Base-by-base conservation (phyloP, 1,139 yeast species). In the Debaryomyces nepalensis region DNA sequence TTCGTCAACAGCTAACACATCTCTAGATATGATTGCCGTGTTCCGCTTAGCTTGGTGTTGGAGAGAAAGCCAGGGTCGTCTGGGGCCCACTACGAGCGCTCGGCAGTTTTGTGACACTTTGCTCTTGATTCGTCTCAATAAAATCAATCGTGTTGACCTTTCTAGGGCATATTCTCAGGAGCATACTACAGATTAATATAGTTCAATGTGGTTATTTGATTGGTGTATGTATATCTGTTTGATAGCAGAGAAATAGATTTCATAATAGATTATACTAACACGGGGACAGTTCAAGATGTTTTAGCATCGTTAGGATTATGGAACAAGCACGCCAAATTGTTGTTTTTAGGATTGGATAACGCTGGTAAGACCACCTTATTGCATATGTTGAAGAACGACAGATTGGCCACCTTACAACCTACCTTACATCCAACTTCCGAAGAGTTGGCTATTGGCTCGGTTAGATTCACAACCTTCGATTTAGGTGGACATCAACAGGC, bases 401-500 rank as follows among this genome's bases (percentile, higher is more conserved):
- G 99, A 71, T 81, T 93, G 70, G 99, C 99, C 45, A 90, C 97
- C 37, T 81, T 93, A 59, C 97, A 90, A 68, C 99, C 99, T 54
- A 93, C 99, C 22, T 82, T 93, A 69, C 99, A 93, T 67, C 99
- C 99, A 57, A 89, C 99, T 26, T 89, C 97, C 18, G 99, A 93
- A 70, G 99, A 93, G 66, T 80, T 93, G 57, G 95, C 98, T 47
- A 93, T 93, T 59, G 99, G 98, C 52, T 86, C 87, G 53, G 96
- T 93, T 51, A 86, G 93, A 67, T 93, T 93, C 78, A 93, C 99
- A 48, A 95, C 99, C 31, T 93, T 93, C 58, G 99, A 93, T 68
- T 79, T 93, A 59, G 99, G 99, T 67, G 99, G 99, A 33, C 99
- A 93, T 75, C 85, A 81, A 65, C 97, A 91, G 71, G 99, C 99